phyloP scores from a whole-genome alignment of 495 filamentous ascomycete genomes.

The Aspergillus sclerotioniger region DNA sequence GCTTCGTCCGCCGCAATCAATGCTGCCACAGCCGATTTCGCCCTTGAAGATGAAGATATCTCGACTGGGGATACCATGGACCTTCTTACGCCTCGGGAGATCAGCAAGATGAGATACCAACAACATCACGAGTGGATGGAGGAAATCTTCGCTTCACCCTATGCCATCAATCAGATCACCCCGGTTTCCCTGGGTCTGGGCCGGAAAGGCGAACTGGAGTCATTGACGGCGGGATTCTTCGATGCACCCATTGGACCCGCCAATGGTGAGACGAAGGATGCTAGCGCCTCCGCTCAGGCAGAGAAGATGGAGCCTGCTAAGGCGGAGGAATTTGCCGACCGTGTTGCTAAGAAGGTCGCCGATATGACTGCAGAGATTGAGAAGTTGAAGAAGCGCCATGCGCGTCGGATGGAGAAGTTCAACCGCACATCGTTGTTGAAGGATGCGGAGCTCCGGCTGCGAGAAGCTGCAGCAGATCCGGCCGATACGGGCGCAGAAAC shows the following conservation, averaged over 20 bases:
- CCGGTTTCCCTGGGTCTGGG: conserved; percentile 85
- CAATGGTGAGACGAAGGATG: conserved; percentile 35
- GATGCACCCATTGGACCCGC: conserved; percentile 52
- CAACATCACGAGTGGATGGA: conserved; percentile 99
- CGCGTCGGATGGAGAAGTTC: conserved; percentile 69
- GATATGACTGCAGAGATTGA: conserved; percentile 76
- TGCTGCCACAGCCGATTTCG: conserved; percentile 48
- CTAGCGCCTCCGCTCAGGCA: conserved; percentile 48
- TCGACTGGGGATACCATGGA: conserved; percentile 85
- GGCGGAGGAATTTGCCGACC: conserved; percentile 73
- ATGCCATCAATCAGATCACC: conserved; percentile 76
- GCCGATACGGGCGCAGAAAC: conserved; percentile 52
- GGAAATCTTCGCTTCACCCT: conserved; percentile 88
- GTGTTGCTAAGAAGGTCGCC: conserved; percentile 62
- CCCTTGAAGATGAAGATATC: conserved; percentile 83
- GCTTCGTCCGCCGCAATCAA: conserved; percentile 34
- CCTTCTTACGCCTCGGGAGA: conserved; percentile 79
- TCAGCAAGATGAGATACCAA: conserved; percentile 78
- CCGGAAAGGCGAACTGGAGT: conserved; percentile 77
- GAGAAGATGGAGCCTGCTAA: conserved; percentile 64
- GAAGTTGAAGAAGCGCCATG: conserved; percentile 74
- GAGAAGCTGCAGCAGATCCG: conserved; percentile 53
- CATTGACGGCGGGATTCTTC: conserved; percentile 75
- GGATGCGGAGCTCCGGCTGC: conserved; percentile 57
- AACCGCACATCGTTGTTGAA: conserved; percentile 62